Base-by-base conservation (phyloP, 148 eudicot species). In the Amaranthus hypochondriacus region DNA sequence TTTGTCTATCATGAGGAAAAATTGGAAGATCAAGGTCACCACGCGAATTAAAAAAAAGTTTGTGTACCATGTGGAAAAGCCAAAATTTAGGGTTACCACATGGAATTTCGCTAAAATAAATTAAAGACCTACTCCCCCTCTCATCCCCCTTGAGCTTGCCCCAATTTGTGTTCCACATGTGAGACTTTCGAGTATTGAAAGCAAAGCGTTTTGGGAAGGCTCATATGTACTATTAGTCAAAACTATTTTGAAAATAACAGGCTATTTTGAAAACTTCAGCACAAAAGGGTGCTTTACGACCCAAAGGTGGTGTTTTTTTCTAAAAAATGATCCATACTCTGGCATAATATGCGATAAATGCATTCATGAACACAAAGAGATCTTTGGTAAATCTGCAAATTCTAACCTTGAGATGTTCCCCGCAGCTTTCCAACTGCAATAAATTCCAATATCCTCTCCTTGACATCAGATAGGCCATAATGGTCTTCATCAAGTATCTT, bases 351-450 rank as follows among this genome's bases (percentile, higher is more conserved):
- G 15, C 11, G 15, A 48, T 10, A 48, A 51, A 48, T 67, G 68
- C 39, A 28, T 28, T 28, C 39, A 66, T 39, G 15, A 55, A 54
- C 57, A 62, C 46, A 63, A 42, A 67, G 15, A 70, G 7, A 69
- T 51, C 65, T 49, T 61, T 7, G 56, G 56, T 50, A 51, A 67
- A 14, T 61, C 5, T 42, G 56, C 21, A 51, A 67, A 14, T 62
- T 76, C 79, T 62, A 73, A 92, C 98, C 98, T 89, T 95, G 98
- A 64, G 98, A 80, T 55, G 84, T 84, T 86, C 98, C 98, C 84
- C 98, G 86, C 71, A 95, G 87, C 78, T 95, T 95, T 80, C 98
- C 98, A 50, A 95, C 98, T 5, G 98, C 98, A 72, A 95, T 92
- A 74, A 95, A 95, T 81, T 95, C 96, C 85, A 92, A 82, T 79